Percentiles rank a stretch among this genome's conserved stretches.
Conservation (phyloP, 2,329 filamentous ascomycete species). For the Cryphonectria naterciae region DNA sequence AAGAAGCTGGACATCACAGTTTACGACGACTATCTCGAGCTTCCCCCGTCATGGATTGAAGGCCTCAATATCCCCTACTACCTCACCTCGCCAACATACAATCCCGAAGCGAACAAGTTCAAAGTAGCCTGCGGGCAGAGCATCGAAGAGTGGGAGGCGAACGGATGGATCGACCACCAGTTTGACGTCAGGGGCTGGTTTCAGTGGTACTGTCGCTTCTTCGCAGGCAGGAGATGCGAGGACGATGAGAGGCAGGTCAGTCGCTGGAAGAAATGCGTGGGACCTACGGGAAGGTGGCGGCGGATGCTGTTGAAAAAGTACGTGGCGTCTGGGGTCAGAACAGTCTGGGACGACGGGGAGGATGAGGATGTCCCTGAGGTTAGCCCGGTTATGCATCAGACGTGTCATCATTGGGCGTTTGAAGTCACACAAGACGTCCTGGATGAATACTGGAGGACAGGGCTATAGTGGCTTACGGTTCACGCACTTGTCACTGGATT, state of each 20-base stretch:
- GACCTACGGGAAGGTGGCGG: slow-evolving; percentile 54
- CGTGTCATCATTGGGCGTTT: slow-evolving; percentile 60
- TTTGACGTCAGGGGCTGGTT: slow-evolving; percentile 60
- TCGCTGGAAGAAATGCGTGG: slow-evolving; percentile 57
- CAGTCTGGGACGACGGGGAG: slow-evolving; percentile 52
- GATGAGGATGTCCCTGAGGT: slow-evolving; percentile 46
- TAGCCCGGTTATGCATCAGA: slow-evolving; percentile 60
- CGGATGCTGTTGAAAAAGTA: slow-evolving; percentile 57
- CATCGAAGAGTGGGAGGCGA: slow-evolving; percentile 59
- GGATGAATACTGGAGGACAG: slow-evolving; percentile 50
- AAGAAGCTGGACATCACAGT: slow-evolving; percentile 46
- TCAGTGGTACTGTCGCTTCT: slow-evolving; percentile 61
- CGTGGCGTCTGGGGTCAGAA: slow-evolving; percentile 43
- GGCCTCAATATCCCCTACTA: slow-evolving; percentile 44
- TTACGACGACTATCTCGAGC: slow-evolving; percentile 50
- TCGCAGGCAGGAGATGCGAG: slow-evolving; percentile 51
- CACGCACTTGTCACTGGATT: background rate
- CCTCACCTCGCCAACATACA: slow-evolving; percentile 47
- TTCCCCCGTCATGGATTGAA: slow-evolving; percentile 48
- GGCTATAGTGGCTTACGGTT: slow-evolving; percentile 15
- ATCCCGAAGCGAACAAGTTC: slow-evolving; percentile 56
- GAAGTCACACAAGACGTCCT: slow-evolving; percentile 54
- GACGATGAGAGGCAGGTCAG: slow-evolving; percentile 57
- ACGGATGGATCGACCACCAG: slow-evolving; percentile 58
- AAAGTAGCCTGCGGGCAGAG: slow-evolving; percentile 56